Evolutionary conservation across 805 yeast genomes (phyloP), one percentile per base, ranked within the genome.

Genomic region (Scheffersomyces coipomensis): DNA sequence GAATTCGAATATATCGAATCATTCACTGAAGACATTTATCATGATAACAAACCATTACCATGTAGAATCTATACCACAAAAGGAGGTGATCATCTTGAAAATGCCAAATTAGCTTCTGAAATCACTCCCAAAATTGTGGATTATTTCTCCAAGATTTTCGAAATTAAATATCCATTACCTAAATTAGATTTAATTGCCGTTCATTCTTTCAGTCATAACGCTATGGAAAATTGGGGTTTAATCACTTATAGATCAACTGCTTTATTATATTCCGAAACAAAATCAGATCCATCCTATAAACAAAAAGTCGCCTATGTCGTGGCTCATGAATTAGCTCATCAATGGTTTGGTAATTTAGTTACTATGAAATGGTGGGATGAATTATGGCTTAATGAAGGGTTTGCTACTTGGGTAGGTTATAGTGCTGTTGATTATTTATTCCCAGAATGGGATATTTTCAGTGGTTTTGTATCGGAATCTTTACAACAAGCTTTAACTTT

Each of bases 291-390:
- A 1, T 46, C 71, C 16, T 76, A 76, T 52, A 78, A 83, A 58
- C 80, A 81, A 57, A 83, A 83, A 45, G 93, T 87, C 22, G 82
- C 88, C 5, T 85, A 85, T 53, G 95, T 87, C 24, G 85, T 87
- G 21, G 82, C 84, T 43, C 96, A 88, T 64, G 96, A 87, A 63
- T 69, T 87, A 42, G 95, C 95, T 9, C 96, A 87, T 62, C 93
- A 88, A 58, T 88, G 95, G 95, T 88, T 87, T 54, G 95, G 96
- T 40, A 83, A 88, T 61, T 74, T 84, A 51, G 91, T 86, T 44
- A 88, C 95, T 34, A 88, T 87, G 95, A 81, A 84, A 53, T 88
- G 95, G 93, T 87, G 96, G 96, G 88, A 87, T 52, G 93, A 85
- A 52, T 71, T 87, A 49, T 87, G 95, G 95, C 76, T 87, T 45